A percentile compares a stretch with the other conserved stretches of the same genome.
These are phyloP conservation scores for Penicillium sumatraense DNA, from an alignment of 2,329 filamentous ascomycete species.

Conservation along the genomic window DNA sequence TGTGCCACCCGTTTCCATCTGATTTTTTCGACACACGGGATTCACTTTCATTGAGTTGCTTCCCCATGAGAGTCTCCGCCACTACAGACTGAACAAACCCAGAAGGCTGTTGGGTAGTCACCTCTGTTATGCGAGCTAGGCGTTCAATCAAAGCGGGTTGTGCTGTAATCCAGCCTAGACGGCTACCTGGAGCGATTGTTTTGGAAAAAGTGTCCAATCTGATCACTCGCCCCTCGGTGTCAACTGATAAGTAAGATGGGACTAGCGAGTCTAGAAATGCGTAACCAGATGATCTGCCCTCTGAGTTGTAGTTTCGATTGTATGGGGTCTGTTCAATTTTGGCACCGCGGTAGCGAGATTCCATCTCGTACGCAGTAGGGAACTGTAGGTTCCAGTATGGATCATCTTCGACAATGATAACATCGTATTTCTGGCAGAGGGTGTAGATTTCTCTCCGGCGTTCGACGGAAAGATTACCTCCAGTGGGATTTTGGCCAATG, in stretches of 20 bases:
- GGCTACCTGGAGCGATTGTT: constrained; percentile 85
- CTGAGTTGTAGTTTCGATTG: constrained; percentile 44
- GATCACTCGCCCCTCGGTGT: constrained; percentile 84
- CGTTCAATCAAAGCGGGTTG: constrained; percentile 79
- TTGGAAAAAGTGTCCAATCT: constrained; percentile 94
- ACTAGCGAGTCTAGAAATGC: constrained; percentile 81
- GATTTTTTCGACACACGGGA: constrained; percentile 43
- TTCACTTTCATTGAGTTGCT: constrained; percentile 60
- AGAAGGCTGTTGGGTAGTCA: constrained; percentile 79
- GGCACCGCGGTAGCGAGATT: constrained; percentile 34
- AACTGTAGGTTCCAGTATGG: constrained; percentile 96
- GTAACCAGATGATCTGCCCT: constrained; percentile 66
- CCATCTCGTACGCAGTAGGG: constrained; percentile 66
- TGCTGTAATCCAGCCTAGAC: constrained; percentile 87
- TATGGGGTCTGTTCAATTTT: constrained; percentile 37
- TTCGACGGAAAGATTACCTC: constrained; percentile 72
- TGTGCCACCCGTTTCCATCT: constrained; percentile 71
- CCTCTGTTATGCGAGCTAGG: constrained; percentile 74
- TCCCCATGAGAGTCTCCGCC: constrained; percentile 65
- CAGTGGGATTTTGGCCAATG: constrained; percentile 90
- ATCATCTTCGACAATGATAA: constrained; percentile 91
- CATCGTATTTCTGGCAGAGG: constrained; percentile 80
- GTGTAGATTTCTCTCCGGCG: constrained; percentile 79
- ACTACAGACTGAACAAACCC: constrained; percentile 89
- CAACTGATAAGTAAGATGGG: constrained; percentile 80